Evolutionary conservation across 495 filamentous ascomycete genomes (phyloP).

Genomic region (Aspergillus heteromorphus): DNA sequence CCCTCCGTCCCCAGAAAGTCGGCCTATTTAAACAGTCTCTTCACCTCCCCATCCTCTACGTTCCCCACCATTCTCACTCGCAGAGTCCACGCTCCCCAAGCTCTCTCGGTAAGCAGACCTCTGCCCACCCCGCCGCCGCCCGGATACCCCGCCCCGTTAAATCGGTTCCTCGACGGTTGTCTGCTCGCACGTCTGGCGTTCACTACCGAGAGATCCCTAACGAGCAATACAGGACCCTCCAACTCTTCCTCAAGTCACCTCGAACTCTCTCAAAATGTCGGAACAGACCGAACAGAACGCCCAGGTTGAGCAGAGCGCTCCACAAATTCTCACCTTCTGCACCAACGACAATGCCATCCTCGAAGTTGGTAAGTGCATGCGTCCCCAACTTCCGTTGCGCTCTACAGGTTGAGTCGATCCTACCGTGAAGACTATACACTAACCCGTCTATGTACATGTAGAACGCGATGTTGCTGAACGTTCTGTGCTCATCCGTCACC

Average conservation of each 20-base stretch:
- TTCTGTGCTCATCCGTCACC: constrained; percentile 93
- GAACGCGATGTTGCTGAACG: constrained; percentile 85
- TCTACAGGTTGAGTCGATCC: not conserved
- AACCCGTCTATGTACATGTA: constrained; percentile 23
- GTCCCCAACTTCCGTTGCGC: not conserved
- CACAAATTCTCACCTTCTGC: constrained; percentile 41
- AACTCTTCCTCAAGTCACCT: not conserved
- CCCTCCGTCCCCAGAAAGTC: too few species aligned
- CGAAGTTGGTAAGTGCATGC: constrained; percentile 45
- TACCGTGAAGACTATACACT: not conserved
- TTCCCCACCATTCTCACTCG: not conserved
- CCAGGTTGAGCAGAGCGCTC: not conserved
- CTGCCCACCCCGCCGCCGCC: not conserved
- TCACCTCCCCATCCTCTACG: not conserved
- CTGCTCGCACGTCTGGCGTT: not conserved
- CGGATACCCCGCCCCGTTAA: constrained; percentile 3
- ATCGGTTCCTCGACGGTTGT: not conserved
- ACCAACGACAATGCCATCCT: constrained; percentile 55
- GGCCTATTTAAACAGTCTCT: not conserved
- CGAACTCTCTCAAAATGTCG: not conserved
- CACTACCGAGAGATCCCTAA: not conserved
- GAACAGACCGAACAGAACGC: not conserved
- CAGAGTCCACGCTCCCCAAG: not conserved
- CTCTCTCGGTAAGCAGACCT: not conserved
- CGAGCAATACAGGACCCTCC: not conserved